A percentile compares a stretch with the other conserved stretches of the same genome.
Evolutionary conservation across 495 filamentous ascomycete species (phyloP).

Genomic region (Penicillium coffeae): DNA sequence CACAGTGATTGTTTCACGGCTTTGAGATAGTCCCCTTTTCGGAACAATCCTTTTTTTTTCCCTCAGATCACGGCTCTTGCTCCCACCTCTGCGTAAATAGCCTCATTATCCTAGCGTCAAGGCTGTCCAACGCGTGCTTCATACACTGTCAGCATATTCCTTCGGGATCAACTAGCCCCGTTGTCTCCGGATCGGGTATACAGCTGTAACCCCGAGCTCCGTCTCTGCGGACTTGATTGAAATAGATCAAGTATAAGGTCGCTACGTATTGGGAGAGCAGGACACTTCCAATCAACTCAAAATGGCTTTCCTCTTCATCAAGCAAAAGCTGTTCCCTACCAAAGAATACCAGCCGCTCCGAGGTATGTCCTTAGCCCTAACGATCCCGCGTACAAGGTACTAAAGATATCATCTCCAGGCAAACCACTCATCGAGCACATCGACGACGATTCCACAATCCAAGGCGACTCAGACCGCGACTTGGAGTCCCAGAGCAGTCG

Average conservation of each 20-base stretch:
- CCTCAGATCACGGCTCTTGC: too few species aligned
- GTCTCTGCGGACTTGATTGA: too few species aligned
- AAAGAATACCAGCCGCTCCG: slow-evolving; percentile 14
- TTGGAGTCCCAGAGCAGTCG: slow-evolving; percentile 33
- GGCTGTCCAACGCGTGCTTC: too few species aligned
- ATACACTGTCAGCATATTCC: too few species aligned
- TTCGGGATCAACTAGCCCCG: too few species aligned
- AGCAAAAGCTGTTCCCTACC: slow-evolving; percentile 38
- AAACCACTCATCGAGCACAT: slow-evolving; percentile 35
- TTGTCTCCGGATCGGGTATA: not conserved
- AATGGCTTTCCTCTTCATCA: slow-evolving; percentile 45
- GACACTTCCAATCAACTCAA: not conserved
- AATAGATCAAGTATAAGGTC: too few species aligned
- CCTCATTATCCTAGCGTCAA: not conserved
- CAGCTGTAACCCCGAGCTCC: not conserved
- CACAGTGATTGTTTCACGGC: not conserved
- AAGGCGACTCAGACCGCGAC: slow-evolving; percentile 27
- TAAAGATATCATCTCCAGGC: slow-evolving; percentile 15
- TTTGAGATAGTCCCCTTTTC: not conserved
- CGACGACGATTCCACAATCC: slow-evolving; percentile 30
- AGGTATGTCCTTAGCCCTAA: slow-evolving; percentile 15
- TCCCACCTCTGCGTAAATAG: too few species aligned
- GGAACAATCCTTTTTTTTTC: not conserved
- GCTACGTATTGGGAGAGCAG: too few species aligned
- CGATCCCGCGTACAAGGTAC: slow-evolving; percentile 1